Percentiles rank a stretch among this genome's conserved stretches.
Conservation (phyloP, 2,329 filamentous ascomycete species). For the Dothistroma septosporum region DNA sequence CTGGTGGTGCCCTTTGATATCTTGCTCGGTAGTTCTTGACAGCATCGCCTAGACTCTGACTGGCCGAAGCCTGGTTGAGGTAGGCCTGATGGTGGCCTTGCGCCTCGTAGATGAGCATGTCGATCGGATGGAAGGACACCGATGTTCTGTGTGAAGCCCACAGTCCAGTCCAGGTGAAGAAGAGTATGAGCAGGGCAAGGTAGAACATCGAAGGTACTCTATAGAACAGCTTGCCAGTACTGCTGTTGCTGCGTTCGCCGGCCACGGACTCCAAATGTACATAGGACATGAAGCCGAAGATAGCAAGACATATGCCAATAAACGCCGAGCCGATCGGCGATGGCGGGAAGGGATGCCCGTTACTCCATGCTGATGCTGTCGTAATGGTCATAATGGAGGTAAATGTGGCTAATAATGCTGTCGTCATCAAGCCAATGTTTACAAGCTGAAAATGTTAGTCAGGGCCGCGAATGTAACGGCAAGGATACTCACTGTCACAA, state of each 20-base stretch:
- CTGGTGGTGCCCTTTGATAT: conserved; percentile 54
- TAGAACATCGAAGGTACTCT: conserved; percentile 33
- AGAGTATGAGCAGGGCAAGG: conserved; percentile 39
- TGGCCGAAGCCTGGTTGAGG: conserved; percentile 45
- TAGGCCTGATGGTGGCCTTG: conserved; percentile 48
- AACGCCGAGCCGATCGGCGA: conserved; percentile 22
- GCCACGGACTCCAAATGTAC: conserved; percentile 22
- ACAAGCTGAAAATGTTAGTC: conserved; percentile 35
- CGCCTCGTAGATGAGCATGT: conserved; percentile 51
- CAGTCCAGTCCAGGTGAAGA: conserved; percentile 42
- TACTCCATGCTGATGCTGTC: conserved; percentile 34
- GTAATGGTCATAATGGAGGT: conserved; percentile 34
- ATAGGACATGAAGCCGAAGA: conserved; percentile 33
- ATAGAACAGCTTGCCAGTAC: conserved; percentile 11
- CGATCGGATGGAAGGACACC: conserved; percentile 51
- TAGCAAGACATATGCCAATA: conserved; percentile 20
- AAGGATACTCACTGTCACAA: conserved; percentile 29
- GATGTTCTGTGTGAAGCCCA: conserved; percentile 40
- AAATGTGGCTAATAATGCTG: conserved; percentile 39
- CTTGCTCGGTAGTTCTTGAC: conserved; percentile 50
- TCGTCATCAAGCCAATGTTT: conserved; percentile 38
- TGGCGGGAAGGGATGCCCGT: conserved; percentile 31
- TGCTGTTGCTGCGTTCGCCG: conserved; percentile 3
- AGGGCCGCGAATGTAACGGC: neutral
- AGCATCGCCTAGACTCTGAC: conserved; percentile 48